Evolutionary conservation across 1,284 basidiomycete genomes (phyloP), one percentile per base, ranked within the genome.

Genomic region (Testicularia cyperi): DNA sequence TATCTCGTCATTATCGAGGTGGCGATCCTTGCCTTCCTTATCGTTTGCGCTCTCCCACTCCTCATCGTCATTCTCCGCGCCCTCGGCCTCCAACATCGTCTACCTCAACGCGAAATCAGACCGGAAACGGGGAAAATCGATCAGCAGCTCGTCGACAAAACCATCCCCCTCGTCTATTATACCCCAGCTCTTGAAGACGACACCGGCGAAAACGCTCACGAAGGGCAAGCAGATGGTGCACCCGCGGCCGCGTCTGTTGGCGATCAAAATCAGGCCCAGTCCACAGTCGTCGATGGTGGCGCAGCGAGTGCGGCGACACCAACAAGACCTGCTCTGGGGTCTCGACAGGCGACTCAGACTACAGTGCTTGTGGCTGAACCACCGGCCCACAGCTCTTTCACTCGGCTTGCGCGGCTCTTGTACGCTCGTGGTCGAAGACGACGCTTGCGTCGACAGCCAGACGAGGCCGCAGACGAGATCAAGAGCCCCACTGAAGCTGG

Each of bases 1-100:
- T 72, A 72, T 37, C 27, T 70, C 35, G 48, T 68, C 31, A 60
- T 72, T 16, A 6, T 72, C 21, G 65, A 70, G 47, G 46, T 72
- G 36, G 44, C 48, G 6, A 19, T 70, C 30, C 52, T 72, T 25
- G 48, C 55, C 13, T 58, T 68, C 20, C 18, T 63, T 10, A 46
- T 68, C 35, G 58, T 68, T 16, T 72, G 69, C 40, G 67, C 64
- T 22, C 41, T 68, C 18, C 67, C 69, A n/a, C 24, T 61, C 23
- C 30, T 70, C 14, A 45, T 70, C 33, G 44, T 51, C 42, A 35
- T 63, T 6, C 27, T 72, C 33, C 56, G 69, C 13, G 68, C 57
- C 8, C 33, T 72, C 26, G 69, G 69, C 4, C 26, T 70, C 6
- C 33, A 24, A 5, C 42, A 64, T 19, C 23, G 65, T 8, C 23